Percentiles rank a stretch among this genome's conserved stretches.
Evolutionary conservation across 192 early-diverging fungal genomes (phyloP).

Genomic region (Pilobolus umbonatus): DNA sequence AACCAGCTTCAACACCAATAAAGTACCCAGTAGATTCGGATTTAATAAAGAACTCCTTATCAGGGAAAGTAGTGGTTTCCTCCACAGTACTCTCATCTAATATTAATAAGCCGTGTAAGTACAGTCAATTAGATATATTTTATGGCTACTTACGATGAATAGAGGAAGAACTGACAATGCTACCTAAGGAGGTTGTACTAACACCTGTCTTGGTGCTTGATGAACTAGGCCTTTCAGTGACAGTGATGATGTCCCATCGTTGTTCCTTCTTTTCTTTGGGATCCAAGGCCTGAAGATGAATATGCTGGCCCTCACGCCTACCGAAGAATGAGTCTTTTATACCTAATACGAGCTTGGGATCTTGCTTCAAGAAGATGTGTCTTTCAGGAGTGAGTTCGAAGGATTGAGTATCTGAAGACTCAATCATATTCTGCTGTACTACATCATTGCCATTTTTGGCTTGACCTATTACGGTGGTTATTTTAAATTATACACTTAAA

Average conservation of each 20-base stretch:
- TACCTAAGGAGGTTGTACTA: constrained; percentile 8
- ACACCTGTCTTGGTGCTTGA: background rate
- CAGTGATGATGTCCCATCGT: constrained; percentile 20
- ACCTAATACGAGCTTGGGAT: constrained; percentile 17
- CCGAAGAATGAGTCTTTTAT: constrained; percentile 33
- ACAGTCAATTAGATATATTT: background rate
- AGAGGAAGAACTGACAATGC: background rate
- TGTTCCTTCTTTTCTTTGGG: constrained; percentile 21
- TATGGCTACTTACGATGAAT: constrained; percentile 4
- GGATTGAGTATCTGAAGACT: background rate
- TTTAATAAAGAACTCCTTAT: constrained; percentile 19
- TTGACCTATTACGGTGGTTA: constrained; percentile 9
- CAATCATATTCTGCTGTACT: constrained; percentile 5
- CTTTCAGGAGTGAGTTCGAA: constrained; percentile 10
- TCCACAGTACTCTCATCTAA: background rate
- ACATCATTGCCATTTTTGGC: constrained; percentile 22
- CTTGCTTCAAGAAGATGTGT: constrained; percentile 15
- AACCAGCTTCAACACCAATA: constrained; percentile 16
- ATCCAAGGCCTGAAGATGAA: constrained; percentile 20
- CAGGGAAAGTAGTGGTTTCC: constrained; percentile 12
- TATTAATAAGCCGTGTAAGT: background rate
- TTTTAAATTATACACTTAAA: background rate
- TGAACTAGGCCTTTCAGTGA: background rate
- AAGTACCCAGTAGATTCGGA: constrained; percentile 10
- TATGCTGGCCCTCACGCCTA: constrained; percentile 23